phyloP scores from a whole-genome alignment of 306 rosid genomes.

The Vicia villosa region DNA sequence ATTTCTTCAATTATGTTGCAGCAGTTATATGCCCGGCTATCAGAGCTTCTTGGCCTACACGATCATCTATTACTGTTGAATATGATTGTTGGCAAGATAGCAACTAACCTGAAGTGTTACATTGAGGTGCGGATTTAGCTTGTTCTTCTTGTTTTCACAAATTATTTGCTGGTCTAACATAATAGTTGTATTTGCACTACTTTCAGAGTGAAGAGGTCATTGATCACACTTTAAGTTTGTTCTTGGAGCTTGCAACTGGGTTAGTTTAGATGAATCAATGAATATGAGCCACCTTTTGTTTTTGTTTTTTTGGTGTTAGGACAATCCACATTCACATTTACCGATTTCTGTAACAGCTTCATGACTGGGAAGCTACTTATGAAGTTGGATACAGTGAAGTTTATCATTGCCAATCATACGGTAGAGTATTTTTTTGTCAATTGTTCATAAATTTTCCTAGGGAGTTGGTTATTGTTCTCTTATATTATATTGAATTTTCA shows the following conservation, averaged over 20 bases:
- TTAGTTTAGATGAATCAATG: slow-evolving; percentile 46
- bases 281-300: slow-evolving; percentile 35
- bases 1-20: slow-evolving; percentile 44
- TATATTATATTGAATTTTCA: slow-evolving; percentile 6
- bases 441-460: slow-evolving; percentile 6
- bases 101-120: slow-evolving; percentile 55
- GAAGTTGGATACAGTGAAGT: slow-evolving; percentile 93
- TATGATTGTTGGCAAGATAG: slow-evolving; percentile 54
- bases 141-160: slow-evolving; percentile 2
- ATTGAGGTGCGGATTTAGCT: slow-evolving; percentile 34
- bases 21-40: slow-evolving; percentile 62
- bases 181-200: slow-evolving; percentile 27
- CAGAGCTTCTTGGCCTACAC: slow-evolving; percentile 59
- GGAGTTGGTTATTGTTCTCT: slow-evolving; percentile 9
- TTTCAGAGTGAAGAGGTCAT: slow-evolving; percentile 96
- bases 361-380: slow-evolving; percentile 97
- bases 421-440: slow-evolving; percentile 44
- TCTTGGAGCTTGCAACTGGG: slow-evolving; percentile 99
- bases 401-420: slow-evolving; percentile 92
- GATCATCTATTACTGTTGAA: slow-evolving; percentile 55
- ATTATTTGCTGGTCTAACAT: slow-evolving; percentile 19
- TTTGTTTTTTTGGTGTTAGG: slow-evolving; percentile 28
- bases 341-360: slow-evolving; percentile 55
- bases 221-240: slow-evolving; percentile 93
- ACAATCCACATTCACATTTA: slow-evolving; percentile 10